These are phyloP conservation scores for Eucommia ulmoides DNA, from an alignment of 257 asterid genomes.

Conservation along the genomic window DNA sequence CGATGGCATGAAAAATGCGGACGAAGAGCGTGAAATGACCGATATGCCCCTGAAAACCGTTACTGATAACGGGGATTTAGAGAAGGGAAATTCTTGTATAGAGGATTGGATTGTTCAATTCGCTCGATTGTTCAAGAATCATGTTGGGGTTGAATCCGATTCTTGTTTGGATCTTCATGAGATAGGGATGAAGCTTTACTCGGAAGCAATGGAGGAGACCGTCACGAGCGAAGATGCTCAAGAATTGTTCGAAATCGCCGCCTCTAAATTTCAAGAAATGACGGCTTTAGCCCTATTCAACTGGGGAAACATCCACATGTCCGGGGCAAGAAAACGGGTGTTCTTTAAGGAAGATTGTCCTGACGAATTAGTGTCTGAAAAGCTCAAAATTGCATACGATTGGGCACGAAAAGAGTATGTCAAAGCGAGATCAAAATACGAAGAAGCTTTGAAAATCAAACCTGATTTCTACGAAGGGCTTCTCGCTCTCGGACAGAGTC, in stretches of 20 bases:
- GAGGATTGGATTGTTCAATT: conserved; percentile 82
- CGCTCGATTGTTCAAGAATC: conserved; percentile 72
- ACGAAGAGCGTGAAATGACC: conserved; percentile 19
- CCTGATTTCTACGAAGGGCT: conserved; percentile 90
- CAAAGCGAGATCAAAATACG: conserved; percentile 58
- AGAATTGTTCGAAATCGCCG: conserved; percentile 63
- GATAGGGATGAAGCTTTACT: conserved; percentile 71
- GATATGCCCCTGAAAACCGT: conserved; percentile 20
- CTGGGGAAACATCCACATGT: conserved; percentile 87
- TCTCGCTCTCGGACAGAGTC: conserved; percentile 88
- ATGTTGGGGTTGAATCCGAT: conserved; percentile 79
- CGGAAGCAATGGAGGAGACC: conserved; percentile 83
- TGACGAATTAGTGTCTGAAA: conserved; percentile 29
- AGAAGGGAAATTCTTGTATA: conserved; percentile 30
- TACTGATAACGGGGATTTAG: conserved; percentile 20
- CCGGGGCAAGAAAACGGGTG: conserved; percentile 70
- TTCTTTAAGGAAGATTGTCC: conserved; percentile 41
- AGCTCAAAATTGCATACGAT: conserved; percentile 57
- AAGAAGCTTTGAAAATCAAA: conserved; percentile 68
- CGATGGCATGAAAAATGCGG: conserved; percentile 43
- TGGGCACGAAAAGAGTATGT: conserved; percentile 63
- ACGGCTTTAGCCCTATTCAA: conserved; percentile 83
- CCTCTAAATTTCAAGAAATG: conserved; percentile 77
- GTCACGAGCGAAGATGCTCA: conserved; percentile 77
- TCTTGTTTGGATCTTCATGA: conserved; percentile 81